Evolutionary conservation across 2,329 filamentous ascomycete genomes (phyloP).

Genomic region (Penicillium hesseltinei): DNA sequence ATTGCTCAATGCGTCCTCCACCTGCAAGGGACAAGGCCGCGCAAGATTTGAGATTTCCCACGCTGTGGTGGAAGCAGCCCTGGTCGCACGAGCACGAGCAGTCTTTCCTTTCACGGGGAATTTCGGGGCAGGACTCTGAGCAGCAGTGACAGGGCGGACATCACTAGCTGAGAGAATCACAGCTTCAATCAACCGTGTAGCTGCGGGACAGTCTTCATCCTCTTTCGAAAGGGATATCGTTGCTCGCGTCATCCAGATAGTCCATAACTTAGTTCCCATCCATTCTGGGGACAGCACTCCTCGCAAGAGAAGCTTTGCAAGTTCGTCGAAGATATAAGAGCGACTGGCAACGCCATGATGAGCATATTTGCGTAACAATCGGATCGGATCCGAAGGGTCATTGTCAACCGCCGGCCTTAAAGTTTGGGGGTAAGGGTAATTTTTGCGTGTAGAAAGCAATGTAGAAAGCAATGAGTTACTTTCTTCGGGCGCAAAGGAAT

Average conservation of each 20-base stretch:
- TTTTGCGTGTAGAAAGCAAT: constrained; percentile 29
- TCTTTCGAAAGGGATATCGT: constrained; percentile 38
- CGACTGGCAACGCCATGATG: constrained; percentile 15
- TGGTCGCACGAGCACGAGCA: constrained; percentile 15
- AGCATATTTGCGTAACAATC: constrained; percentile 33
- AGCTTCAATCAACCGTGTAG: constrained; percentile 33
- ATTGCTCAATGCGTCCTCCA: constrained; percentile 40
- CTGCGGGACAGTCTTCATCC: constrained; percentile 34
- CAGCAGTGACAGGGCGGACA: constrained; percentile 5
- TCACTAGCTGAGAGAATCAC: constrained; percentile 33
- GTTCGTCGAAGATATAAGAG: constrained; percentile 35
- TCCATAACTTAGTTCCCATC: constrained; percentile 42
- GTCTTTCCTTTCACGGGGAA: background rate
- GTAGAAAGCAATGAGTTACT: constrained; percentile 36
- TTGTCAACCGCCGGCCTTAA: constrained; percentile 24
- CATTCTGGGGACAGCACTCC: constrained; percentile 38
- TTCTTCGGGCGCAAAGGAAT: constrained; percentile 35
- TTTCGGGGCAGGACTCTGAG: background rate
- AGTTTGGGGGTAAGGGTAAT: constrained; percentile 29
- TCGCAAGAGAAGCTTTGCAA: constrained; percentile 36
- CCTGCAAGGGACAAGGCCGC: constrained; percentile 31
- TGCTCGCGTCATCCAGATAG: constrained; percentile 36
- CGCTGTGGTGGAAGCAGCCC: constrained; percentile 17
- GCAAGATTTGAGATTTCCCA: constrained; percentile 3
- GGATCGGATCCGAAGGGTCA: constrained; percentile 27